Base-by-base conservation (phyloP, 2,329 filamentous ascomycete species). In the Ceratocystis albifundus region DNA sequence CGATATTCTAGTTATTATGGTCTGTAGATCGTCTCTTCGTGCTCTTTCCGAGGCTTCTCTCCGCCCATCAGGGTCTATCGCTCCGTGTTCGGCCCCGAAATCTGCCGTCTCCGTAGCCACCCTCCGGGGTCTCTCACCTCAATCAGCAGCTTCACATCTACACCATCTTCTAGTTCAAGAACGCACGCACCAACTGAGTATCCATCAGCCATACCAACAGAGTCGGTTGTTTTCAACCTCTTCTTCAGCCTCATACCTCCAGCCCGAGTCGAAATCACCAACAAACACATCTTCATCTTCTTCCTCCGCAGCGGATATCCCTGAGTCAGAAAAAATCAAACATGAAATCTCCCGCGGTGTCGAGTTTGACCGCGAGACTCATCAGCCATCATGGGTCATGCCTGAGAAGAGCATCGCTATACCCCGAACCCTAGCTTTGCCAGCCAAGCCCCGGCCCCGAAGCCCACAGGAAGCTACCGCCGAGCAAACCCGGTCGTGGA, bases 371-470 rank as follows among this genome's bases (percentile, higher is more conserved):
- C 63, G 64, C 28, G 41, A 66, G 57, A 68, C 66, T 7, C 62
- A 64, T 36, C 66, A 68, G 64, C 66, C 66, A 41, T 48, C 64
- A 41, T 68, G 66, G 66, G 64, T 68, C 45, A 36, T 68, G n/a
- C 66, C 66, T 8, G 66, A 66, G n/a, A 64, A 22, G 15, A 64
- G 30, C 28, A 32, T 53, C 1, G 46, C 41, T 1, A 22, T 36
- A 22, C 44, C 62, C 20, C 30, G n/a, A 20, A 59, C 30, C 20
- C 53, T 53, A 17, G 62, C 48, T 7, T 32, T 64, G n/a, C 65
- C 65, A 17, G 36, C 36, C 22, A 66, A 66, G 50, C 63, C 61
- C 22, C 62, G 44, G 15, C 32, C 53, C 2, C 45, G 45, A 25
- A 61, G 48, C 15, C 61, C 64, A 20, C 48, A 63, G 55, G 50